Conservation (phyloP, 2,329 filamentous ascomycete species). For the Claviceps africana region DNA sequence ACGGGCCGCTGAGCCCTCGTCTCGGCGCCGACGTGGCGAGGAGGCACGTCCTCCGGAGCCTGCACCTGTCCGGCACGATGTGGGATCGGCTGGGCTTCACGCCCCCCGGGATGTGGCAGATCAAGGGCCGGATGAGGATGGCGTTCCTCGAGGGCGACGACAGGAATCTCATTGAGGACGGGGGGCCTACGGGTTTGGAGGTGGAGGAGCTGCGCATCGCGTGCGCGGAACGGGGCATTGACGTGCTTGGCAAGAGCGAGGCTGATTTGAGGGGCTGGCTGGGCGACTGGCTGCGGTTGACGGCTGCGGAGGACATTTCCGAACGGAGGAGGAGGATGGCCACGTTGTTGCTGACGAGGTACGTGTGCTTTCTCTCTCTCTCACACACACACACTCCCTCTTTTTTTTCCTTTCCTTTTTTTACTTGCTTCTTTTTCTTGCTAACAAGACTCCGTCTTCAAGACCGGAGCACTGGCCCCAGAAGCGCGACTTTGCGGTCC, state of each 20-base stretch:
- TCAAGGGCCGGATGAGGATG: slow-evolving; percentile 39
- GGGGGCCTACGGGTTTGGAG: slow-evolving; percentile 42
- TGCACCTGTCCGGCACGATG: slow-evolving; percentile 30
- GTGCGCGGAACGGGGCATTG: slow-evolving; percentile 54
- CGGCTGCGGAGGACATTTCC: slow-evolving; percentile 21
- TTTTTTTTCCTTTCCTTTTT: not conserved
- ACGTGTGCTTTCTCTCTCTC: slow-evolving; percentile 8
- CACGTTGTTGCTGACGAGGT: slow-evolving; percentile 28
- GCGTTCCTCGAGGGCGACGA: slow-evolving; percentile 60
- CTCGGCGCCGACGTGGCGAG: slow-evolving; percentile 18
- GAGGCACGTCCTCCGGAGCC: slow-evolving; percentile 26
- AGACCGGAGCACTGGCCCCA: slow-evolving; percentile 28
- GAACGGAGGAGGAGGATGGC: slow-evolving; percentile 26
- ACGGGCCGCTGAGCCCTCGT: slow-evolving; percentile 21
- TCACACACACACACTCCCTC: no score
- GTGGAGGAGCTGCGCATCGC: slow-evolving; percentile 54
- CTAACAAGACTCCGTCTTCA: slow-evolving; percentile 5
- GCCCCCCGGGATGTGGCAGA: slow-evolving; percentile 37
- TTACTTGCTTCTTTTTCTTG: not conserved
- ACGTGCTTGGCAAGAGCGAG: slow-evolving; percentile 43
- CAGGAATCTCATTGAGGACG: slow-evolving; percentile 46
- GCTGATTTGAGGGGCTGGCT: slow-evolving; percentile 35
- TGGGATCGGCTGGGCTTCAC: slow-evolving; percentile 37
- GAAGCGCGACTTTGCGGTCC: slow-evolving; percentile 26
- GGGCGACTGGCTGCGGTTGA: slow-evolving; percentile 33